Conservation (phyloP, 345 rosid genomes). For the Eucalyptus pauciflora region DNA sequence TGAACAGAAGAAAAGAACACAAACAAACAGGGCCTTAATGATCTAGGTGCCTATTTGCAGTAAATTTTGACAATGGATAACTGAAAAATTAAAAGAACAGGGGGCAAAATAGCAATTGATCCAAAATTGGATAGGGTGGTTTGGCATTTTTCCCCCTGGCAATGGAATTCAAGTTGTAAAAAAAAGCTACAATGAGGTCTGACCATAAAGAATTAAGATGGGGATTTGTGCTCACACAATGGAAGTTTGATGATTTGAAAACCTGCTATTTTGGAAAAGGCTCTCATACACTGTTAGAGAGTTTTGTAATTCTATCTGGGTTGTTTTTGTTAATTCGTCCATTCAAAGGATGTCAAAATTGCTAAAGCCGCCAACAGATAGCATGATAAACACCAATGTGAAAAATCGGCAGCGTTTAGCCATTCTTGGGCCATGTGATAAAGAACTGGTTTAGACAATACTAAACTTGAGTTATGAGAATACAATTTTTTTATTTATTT, state of each 20-base stretch:
- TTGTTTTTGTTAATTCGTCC: not conserved
- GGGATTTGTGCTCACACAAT: not conserved
- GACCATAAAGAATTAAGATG: not conserved
- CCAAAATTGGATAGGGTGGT: not conserved
- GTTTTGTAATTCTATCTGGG: not conserved
- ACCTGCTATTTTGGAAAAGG: not conserved
- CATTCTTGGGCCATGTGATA: not conserved
- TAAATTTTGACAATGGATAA: not conserved
- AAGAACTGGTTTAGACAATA: not conserved
- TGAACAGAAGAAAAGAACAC: no score
- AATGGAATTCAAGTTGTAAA: not conserved
- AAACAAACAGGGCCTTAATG: no score
- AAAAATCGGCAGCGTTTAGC: not conserved
- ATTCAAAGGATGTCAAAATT: not conserved
- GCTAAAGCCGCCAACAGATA: not conserved
- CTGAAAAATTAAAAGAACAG: not conserved
- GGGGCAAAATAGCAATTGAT: not conserved
- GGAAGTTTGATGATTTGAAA: not conserved
- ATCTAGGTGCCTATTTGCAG: no score
- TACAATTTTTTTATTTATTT: not conserved
- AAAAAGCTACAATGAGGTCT: not conserved
- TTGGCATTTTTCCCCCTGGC: not conserved
- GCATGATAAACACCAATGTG: not conserved
- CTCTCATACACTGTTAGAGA: not conserved
- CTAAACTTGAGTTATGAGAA: not conserved